A percentile compares a stretch with the other conserved stretches of the same genome.
Evolutionary conservation across 148 eudicot species (phyloP).

Genomic region (Pharnaceum exiguum): DNA sequence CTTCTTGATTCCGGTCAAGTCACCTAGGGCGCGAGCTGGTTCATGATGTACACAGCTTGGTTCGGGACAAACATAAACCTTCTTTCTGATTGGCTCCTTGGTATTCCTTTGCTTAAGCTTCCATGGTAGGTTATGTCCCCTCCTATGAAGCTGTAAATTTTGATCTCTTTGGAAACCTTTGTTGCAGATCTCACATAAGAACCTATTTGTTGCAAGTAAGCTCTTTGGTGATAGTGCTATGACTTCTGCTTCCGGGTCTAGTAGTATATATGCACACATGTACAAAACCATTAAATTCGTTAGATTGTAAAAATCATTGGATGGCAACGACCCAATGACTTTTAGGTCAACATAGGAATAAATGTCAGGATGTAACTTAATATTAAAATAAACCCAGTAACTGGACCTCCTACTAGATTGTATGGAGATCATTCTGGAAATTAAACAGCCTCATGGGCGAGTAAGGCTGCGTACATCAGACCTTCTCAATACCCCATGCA

Average conservation of each 20-base stretch:
- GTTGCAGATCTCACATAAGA: conserved; percentile 62
- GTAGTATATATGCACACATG: neutral
- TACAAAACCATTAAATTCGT: neutral
- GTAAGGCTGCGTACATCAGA: no score
- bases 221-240: conserved; percentile 62
- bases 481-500: no score
- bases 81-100: conserved; percentile 30
- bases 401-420: no score
- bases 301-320: neutral
- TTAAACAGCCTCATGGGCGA: no score
- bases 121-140: conserved; percentile 86
- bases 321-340: no score
- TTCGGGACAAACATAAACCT: conserved; percentile 76
- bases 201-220: conserved; percentile 56
- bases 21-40: conserved; percentile 68
- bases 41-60: conserved; percentile 70
- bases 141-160: conserved; percentile 64
- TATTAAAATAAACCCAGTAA: no score
- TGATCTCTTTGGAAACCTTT: conserved; percentile 82
- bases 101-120: conserved; percentile 67
- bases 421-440: no score
- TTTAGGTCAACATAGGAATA: no score
- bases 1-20: conserved; percentile 71
- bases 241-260: conserved; percentile 71
- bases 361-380: no score